Base-by-base conservation (phyloP, 139 green algal species). In the Pseudopediastrum boryanum region DNA sequence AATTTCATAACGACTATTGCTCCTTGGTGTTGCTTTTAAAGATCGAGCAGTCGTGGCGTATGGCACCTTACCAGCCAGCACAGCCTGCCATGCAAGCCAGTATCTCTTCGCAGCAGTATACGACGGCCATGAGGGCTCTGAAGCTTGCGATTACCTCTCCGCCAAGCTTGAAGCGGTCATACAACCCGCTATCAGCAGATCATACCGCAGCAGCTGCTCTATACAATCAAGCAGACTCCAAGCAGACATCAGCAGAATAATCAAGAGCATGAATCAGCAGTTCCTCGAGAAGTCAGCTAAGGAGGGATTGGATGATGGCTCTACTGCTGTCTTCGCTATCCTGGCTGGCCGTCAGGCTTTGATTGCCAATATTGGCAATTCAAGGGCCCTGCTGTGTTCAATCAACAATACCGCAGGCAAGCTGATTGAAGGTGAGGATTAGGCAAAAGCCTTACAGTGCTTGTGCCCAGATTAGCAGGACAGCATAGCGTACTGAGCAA, bases 281-380 rank as follows among this genome's bases (percentile, higher is more conserved):
- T 43, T 27, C 36, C 48, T 41, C 10, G 31, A 64, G 44, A 50
- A 42, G 39, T n/a, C n/a, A 29, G 50, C 23, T 36, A 1, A 19
- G 48, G 7, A 41, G 41, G 33, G 65, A 71, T 16, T 71, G 78
- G 78, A 83, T 1, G 71, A 61, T 35, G 87, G 87, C n/a, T 79
- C 69, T 21, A 91, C 87, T 21, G 84, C 84, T 4, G 82, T 88
- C 19, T 79, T 89, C 42, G 87, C 84, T 2, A 41, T 91, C 41
- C 21, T 83, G 39, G 70, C 46, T 31, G 78, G 70, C 0, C 8
- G 25, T 27, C 44, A 67, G 29, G 21, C 89, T 31, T 52, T 85
- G 58, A 48, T 89, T 9, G 85, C 51, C 23, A 84, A 84, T 59
- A 52, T 91, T 2, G 85, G 85, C 25, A 88, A 91, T 77, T 90